Evolutionary conservation across 176 grass and related monocot species (phyloP).

Genomic region (Melocanna baccifera): DNA sequence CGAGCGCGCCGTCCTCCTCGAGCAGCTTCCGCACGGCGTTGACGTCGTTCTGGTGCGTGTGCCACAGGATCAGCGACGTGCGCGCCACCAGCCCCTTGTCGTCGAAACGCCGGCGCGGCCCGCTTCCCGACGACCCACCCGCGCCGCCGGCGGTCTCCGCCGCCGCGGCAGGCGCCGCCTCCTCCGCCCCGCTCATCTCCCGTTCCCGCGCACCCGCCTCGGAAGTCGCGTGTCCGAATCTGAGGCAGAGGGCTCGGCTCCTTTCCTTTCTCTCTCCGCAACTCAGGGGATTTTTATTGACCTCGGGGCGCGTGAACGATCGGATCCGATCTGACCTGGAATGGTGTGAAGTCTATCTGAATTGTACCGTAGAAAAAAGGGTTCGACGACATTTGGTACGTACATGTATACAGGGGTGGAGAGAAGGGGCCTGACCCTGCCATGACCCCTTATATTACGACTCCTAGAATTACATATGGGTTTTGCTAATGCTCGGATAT

Average conservation of each 20-base stretch:
- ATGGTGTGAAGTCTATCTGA: not conserved
- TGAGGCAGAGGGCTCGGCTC: not conserved
- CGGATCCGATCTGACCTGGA: slow-evolving; percentile 30
- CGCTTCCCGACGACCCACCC: slow-evolving; percentile 43
- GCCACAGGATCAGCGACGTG: slow-evolving; percentile 99
- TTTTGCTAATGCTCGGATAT: too few species aligned
- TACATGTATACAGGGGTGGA: too few species aligned
- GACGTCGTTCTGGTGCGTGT: slow-evolving; percentile 95
- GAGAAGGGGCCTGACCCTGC: too few species aligned
- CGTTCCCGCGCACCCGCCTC: not conserved
- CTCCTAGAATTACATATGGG: too few species aligned
- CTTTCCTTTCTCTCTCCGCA: not conserved
- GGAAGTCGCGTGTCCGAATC: slow-evolving; percentile 23
- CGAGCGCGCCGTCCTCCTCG: slow-evolving; percentile 79
- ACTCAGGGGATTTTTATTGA: slow-evolving; percentile 7
- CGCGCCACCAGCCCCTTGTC: slow-evolving; percentile 84
- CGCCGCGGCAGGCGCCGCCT: slow-evolving; percentile 22
- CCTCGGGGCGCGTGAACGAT: not conserved
- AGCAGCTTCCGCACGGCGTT: slow-evolving; percentile 82
- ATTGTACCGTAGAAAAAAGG: not conserved
- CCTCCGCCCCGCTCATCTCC: slow-evolving; percentile 46
- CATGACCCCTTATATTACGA: too few species aligned
- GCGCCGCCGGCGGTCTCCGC: not conserved
- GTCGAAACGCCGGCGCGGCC: slow-evolving; percentile 52
- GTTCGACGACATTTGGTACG: too few species aligned